Evolutionary conservation across 805 yeast species (phyloP), one percentile per base, ranked within the genome.

Genomic region (Ogataea polymorpha): DNA sequence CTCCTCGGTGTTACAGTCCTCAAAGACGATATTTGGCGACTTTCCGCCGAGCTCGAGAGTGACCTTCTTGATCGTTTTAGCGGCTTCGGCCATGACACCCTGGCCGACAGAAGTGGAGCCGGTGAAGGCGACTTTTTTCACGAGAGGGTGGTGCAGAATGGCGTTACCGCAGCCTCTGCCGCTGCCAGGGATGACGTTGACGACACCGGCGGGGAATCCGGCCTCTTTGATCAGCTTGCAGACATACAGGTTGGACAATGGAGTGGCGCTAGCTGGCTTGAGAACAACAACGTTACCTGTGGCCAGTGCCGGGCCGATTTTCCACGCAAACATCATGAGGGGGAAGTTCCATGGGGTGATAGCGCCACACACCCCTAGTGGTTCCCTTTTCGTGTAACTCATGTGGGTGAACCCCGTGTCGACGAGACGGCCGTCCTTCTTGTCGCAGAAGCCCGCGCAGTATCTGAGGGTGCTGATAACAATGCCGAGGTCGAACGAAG

Each of bases 301-400:
- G 42, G 95, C 95, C 51, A 89, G 66, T 42, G 95, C 95, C 34
- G 97, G 96, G 44, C 90, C 96, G 47, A 90, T 71, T 67, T 90
- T 90, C 97, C 97, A 90, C 21, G 95, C 72, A 72, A 88, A 84
- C 93, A 90, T 89, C 63, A 87, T 75, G 54, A 90, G 68, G 49
- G 97, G 97, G 79, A 88, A 90, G 71, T 90, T 90, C 97, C 97
- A 90, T 54, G 97, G 96, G 53, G 90, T 89, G 60, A 90, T 86
- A 66, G 87, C 95, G 45, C 96, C 97, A 64, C 95, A 87, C 34
- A 90, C 96, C 62, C 96, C 97, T 56, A 86, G 71, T 45, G 97
- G 96, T 67, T 89, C 96, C 66, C 84, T 83, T 64, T 80, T 79
- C 50, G 91, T 82, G 68, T 82, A 87, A 48, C 78, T 77, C 63